Evolutionary conservation across 768 basidiomycete species (phyloP), one percentile per base, ranked within the genome.

Genomic region (Hypsizygus marmoreus): DNA sequence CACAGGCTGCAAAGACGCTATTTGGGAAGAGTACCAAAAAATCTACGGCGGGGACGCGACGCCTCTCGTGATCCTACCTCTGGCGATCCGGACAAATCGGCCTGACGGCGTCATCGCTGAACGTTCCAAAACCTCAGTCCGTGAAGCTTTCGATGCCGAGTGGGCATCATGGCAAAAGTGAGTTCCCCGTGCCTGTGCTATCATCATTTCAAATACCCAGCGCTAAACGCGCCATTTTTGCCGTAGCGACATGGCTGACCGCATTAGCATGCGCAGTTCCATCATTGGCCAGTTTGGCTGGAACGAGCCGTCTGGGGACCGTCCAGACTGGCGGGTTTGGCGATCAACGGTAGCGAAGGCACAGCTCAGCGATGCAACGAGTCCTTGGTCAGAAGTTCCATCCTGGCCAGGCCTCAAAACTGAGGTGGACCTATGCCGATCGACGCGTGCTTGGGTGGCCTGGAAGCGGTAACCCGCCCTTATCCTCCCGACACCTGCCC

Each of bases 121-220:
- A 23, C 13, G 45, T 30, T 28, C 49, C 38, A 54, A 57, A 52
- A 41, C 54, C 47, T 70, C 72, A 6, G 66, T 71, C 13, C 73
- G 80, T 3, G 81, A 80, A 39, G 76, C 80, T 34, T 90, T 90
- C 45, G 84, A 87, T 26, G 60, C 67, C 1, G 79, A 79, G 39
- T 88, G 87, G 86, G 63, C 63, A 7, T 80, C 81, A 39, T 90
- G 88, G 88, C 74, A 81, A 63, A 76, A 72, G 88, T 89, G 37
- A 59, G 82, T 63, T 20, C 7, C 14, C 26, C 20, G 40, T 24
- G 13, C 14, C 26, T 20, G 28, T 17, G 37, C 32, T 23, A 40
- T 42, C 37, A 23, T 10, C 12, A 23, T 19, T 42, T 28, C 16
- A 25, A 28, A 17, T 42, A 31, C n/a, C n/a, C n/a, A n/a, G n/a